Conservation (phyloP, 345 rosid genomes). For the Syzygium aromaticum region DNA sequence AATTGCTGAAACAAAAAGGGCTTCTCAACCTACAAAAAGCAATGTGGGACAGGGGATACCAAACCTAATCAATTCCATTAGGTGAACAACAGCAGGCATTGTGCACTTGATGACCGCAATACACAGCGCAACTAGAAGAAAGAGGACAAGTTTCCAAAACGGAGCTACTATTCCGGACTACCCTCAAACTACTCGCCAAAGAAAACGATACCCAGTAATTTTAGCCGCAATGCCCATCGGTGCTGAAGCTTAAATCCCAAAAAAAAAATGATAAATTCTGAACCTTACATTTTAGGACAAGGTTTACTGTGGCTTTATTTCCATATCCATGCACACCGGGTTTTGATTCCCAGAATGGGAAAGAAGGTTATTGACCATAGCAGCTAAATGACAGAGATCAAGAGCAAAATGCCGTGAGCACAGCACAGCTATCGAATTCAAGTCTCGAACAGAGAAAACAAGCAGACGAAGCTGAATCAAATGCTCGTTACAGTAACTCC, state of each 20-base stretch:
- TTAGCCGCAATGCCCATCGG: neutral
- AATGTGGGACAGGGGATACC: slow-evolving; percentile 1
- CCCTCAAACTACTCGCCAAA: neutral
- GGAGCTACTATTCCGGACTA: neutral
- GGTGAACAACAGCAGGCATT: neutral
- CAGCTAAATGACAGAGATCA: neutral
- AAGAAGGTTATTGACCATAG: neutral
- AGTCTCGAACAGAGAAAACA: neutral
- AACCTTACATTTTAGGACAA: neutral
- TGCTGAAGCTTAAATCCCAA: neutral
- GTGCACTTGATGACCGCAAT: neutral
- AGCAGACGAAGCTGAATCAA: neutral
- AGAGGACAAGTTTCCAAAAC: neutral
- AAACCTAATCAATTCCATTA: neutral
- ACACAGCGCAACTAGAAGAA: neutral
- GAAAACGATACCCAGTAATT: neutral
- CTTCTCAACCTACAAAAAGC: neutral
- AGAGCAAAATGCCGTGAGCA: neutral
- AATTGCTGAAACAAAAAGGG: neutral
- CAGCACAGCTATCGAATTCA: neutral
- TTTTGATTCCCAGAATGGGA: neutral
- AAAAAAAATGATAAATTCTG: neutral
- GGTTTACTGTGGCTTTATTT: neutral
- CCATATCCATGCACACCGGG: neutral
- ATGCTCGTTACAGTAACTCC: neutral